Percentiles rank a stretch among this genome's conserved stretches.
Conservation (phyloP, 2,329 filamentous ascomycete genomes). For the Fusarium austroafricanum region DNA sequence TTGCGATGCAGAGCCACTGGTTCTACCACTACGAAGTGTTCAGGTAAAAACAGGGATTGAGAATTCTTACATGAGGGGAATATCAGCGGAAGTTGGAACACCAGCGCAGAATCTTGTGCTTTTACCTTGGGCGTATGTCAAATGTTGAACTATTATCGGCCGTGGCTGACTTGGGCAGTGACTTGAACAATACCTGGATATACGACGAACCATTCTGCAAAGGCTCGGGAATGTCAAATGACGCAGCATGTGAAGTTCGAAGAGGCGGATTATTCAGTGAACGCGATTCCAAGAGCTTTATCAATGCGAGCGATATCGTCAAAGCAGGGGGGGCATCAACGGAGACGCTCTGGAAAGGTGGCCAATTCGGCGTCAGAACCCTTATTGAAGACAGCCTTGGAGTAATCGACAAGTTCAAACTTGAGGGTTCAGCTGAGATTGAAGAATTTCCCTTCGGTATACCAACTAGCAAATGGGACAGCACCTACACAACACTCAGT, state of each 20-base stretch:
- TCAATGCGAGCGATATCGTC: constrained; percentile 19
- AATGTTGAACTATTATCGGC: no score
- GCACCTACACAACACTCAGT: constrained; percentile 45
- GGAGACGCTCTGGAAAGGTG: constrained; percentile 30
- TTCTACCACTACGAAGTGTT: constrained; percentile 35
- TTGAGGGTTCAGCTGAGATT: constrained; percentile 7
- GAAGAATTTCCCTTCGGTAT: constrained; percentile 43
- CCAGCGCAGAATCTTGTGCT: constrained; percentile 46
- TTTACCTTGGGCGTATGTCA: constrained; percentile 49
- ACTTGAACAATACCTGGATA: constrained; percentile 52
- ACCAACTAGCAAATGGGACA: constrained; percentile 45
- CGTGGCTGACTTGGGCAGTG: constrained; percentile 36
- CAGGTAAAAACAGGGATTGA: constrained; percentile 40
- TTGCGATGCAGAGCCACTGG: constrained; percentile 30
- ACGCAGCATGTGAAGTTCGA: constrained; percentile 45
- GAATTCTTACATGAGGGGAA: constrained; percentile 47
- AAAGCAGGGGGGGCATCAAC: constrained; percentile 35
- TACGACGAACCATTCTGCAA: constrained; percentile 49
- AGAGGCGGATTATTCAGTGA: constrained; percentile 39
- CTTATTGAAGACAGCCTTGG: constrained; percentile 39
- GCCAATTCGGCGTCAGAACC: constrained; percentile 37
- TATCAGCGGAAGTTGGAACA: constrained; percentile 43
- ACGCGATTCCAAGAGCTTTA: constrained; percentile 20
- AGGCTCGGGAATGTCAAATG: constrained; percentile 44
- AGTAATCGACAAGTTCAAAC: constrained; percentile 36